phyloP scores from a whole-genome alignment of 2,329 filamentous ascomycete genomes.

The Ceratocystis alfenasii region DNA sequence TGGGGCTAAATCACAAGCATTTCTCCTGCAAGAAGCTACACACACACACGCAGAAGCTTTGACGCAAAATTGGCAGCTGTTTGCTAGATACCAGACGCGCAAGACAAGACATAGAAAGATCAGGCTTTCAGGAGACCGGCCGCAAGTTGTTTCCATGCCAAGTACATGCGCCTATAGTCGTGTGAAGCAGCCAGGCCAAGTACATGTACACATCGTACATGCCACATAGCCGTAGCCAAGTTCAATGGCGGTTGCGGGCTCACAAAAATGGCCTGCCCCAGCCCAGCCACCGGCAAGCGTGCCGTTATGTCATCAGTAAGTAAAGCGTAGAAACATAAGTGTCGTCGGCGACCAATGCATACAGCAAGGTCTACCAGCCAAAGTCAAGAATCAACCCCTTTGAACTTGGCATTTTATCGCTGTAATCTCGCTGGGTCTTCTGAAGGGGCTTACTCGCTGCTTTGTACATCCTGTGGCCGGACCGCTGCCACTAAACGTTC shows the following conservation, averaged over 20 bases:
- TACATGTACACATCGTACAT: background rate
- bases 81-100: background rate
- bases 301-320: background rate
- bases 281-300: background rate
- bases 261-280: background rate
- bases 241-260: background rate
- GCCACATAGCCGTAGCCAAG: background rate
- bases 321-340: background rate
- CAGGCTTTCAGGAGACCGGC: background rate
- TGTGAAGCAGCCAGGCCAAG: background rate
- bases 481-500: slow-evolving; percentile 2
- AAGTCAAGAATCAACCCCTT: too few relatives aligned
- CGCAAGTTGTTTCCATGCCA: background rate
- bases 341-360: slow-evolving; percentile 1
- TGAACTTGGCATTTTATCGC: background rate
- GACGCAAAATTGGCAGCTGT: background rate
- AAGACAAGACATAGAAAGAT: background rate
- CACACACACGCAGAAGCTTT: background rate
- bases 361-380: background rate
- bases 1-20: background rate
- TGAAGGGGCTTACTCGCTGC: background rate
- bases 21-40: background rate
- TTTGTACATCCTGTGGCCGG: background rate
- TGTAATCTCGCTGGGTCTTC: background rate
- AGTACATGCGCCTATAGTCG: background rate